phyloP scores from a whole-genome alignment of 768 basidiomycete species.

The Grammothele lineata region DNA sequence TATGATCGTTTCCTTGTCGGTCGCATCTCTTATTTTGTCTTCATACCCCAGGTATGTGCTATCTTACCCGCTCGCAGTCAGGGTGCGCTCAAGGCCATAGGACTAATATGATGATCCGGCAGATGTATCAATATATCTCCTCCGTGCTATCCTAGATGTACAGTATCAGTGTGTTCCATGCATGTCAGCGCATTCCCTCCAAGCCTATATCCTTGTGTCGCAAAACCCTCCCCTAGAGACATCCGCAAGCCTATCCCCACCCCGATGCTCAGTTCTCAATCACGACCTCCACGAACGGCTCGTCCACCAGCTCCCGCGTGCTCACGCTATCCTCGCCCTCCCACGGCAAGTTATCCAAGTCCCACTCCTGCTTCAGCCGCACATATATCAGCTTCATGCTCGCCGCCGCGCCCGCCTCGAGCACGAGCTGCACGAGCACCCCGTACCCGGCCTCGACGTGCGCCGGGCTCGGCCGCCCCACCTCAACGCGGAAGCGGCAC shows the following conservation, averaged over 20 bases:
- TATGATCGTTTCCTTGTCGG: too few species aligned
- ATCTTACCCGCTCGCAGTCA: too few species aligned
- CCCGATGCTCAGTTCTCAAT: constrained; percentile 27
- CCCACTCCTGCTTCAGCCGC: constrained; percentile 67
- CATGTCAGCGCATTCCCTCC: too few species aligned
- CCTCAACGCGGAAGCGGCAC: constrained; percentile 80
- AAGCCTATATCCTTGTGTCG: too few species aligned
- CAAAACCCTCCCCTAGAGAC: too few species aligned
- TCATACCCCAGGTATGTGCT: too few species aligned
- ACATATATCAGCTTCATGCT: constrained; percentile 74
- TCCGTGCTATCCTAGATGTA: too few species aligned
- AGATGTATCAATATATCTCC: too few species aligned
- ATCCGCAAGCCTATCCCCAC: too few species aligned
- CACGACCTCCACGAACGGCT: constrained; percentile 32
- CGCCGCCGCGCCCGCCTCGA: constrained; percentile 85
- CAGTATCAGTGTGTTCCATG: too few species aligned
- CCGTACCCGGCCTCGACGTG: constrained; percentile 45
- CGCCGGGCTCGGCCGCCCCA: constrained; percentile 40
- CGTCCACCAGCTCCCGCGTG: constrained; percentile 21
- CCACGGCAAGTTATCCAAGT: constrained; percentile 41
- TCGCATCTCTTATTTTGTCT: background rate
- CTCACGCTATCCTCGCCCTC: background rate
- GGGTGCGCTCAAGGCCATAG: too few species aligned
- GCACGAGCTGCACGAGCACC: constrained; percentile 61
- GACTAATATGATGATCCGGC: too few species aligned